These are phyloP conservation scores for Peronospora belbahrii DNA, from an alignment of 352 stramenopile genomes.

Conservation along the genomic window DNA sequence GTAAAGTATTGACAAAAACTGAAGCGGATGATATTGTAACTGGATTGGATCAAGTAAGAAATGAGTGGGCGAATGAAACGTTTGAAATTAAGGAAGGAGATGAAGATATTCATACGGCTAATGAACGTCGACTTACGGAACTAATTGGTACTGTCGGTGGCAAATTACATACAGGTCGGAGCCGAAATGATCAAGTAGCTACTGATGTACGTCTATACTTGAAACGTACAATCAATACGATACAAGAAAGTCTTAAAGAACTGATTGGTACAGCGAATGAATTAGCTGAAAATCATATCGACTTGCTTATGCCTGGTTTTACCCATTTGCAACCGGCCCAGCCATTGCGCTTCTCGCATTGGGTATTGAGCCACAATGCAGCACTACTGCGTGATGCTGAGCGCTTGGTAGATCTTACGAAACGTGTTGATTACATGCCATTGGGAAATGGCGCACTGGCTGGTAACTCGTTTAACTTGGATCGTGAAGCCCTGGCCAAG, in stretches of 20 bases:
- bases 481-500: conserved; percentile 90
- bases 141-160: conserved; percentile 93
- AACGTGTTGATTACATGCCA: conserved; percentile 93
- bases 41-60: conserved; percentile 24
- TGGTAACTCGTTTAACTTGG: conserved; percentile 96
- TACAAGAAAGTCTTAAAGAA: conserved; percentile 83
- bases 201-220: conserved; percentile 96
- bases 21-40: conserved; percentile 54
- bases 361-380: conserved; percentile 93
- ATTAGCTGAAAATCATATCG: conserved; percentile 87
- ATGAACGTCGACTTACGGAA: conserved; percentile 97
- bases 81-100: conserved; percentile 91
- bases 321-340: conserved; percentile 98
- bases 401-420: conserved; percentile 89
- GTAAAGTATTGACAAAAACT: conserved; percentile 89
- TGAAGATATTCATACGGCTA: conserved; percentile 99
- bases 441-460: conserved; percentile 95
- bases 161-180: conserved; percentile 95
- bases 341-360: conserved; percentile 97
- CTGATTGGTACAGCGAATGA: conserved; percentile 86
- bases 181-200: conserved; percentile 97
- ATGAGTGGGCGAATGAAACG: conserved; percentile 27
- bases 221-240: conserved; percentile 55
- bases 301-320: conserved; percentile 97
- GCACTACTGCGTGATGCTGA: conserved; percentile 91